Percentiles rank a stretch among this genome's conserved stretches.
These are phyloP conservation scores for Besnoitia besnoiti DNA, from an alignment of 169 alveolate genomes.

Conservation along the genomic window DNA sequence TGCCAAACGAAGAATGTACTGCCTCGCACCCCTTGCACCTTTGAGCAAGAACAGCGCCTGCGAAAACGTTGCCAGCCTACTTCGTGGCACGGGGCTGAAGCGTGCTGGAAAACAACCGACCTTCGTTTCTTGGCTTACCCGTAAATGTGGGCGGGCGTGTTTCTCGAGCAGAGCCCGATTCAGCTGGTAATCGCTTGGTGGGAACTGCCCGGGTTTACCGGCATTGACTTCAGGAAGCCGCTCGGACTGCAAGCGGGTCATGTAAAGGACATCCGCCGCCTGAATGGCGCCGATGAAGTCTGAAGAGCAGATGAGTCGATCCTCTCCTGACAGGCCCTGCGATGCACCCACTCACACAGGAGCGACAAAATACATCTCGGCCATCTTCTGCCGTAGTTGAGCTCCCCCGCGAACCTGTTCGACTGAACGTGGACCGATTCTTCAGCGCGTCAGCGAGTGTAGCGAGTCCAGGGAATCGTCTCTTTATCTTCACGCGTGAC, in stretches of 20 bases:
- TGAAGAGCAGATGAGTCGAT: not conserved
- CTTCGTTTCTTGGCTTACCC: not conserved
- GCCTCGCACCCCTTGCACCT: too few species aligned
- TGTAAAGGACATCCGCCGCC: constrained; percentile 78
- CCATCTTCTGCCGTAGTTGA: too few species aligned
- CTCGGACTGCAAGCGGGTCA: constrained; percentile 84
- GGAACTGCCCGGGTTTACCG: not conserved
- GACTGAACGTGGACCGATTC: not conserved
- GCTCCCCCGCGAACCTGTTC: not conserved
- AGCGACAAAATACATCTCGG: not conserved
- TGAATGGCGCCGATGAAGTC: not conserved
- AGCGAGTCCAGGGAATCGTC: too few species aligned
- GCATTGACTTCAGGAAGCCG: constrained; percentile 69
- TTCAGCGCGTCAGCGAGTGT: too few species aligned
- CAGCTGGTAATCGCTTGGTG: constrained; percentile 33
- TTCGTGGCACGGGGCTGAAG: too few species aligned
- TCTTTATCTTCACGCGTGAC: too few species aligned
- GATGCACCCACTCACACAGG: not conserved
- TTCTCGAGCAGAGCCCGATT: constrained; percentile 68
- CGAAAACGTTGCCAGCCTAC: too few species aligned
- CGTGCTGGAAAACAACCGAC: too few species aligned
- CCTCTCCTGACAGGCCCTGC: not conserved
- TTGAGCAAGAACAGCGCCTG: too few species aligned
- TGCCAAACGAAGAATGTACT: too few species aligned
- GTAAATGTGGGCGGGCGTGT: constrained; percentile 68